A percentile compares a stretch with the other conserved stretches of the same genome.
Evolutionary conservation across 108 stramenopile species (phyloP).

Genomic region (Parietichytrium sp.): DNA sequence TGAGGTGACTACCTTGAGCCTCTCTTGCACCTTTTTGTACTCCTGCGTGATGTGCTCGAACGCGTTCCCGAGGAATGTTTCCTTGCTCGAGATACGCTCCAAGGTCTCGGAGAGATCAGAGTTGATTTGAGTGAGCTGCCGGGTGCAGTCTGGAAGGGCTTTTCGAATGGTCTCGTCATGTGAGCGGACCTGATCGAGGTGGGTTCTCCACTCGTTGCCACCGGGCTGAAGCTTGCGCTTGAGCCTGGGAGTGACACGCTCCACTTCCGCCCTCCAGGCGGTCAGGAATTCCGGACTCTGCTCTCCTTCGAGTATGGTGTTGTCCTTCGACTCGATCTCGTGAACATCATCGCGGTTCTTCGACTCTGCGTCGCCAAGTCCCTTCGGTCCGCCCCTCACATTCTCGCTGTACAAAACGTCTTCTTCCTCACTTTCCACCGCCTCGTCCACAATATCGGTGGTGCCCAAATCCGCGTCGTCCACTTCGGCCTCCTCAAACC

Average conservation of each 20-base stretch:
- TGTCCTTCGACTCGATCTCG: constrained; percentile 1
- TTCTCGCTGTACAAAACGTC: constrained; percentile 52
- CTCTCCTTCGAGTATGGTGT: constrained; percentile 48
- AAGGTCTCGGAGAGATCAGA: constrained; percentile 49
- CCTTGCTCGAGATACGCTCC: constrained; percentile 57
- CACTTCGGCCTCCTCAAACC: constrained; percentile 51
- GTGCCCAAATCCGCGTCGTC: constrained; percentile 49
- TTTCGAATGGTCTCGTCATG: not conserved
- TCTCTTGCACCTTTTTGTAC: constrained; percentile 45
- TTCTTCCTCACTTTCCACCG: constrained; percentile 56
- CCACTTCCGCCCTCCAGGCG: constrained; percentile 65
- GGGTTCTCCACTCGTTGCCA: constrained; percentile 65
- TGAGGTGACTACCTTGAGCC: not conserved
- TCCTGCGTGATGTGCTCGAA: constrained; percentile 47
- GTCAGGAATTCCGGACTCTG: constrained; percentile 54
- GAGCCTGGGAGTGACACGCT: constrained; percentile 61
- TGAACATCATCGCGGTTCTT: not conserved
- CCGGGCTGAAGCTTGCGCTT: not conserved
- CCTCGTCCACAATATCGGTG: constrained; percentile 51
- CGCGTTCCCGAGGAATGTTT: constrained; percentile 59
- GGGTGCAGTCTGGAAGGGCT: constrained; percentile 26
- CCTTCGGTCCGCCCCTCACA: not conserved
- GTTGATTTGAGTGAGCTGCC: constrained; percentile 39
- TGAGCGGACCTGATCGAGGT: constrained; percentile 55
- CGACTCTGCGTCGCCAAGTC: not conserved